Percentiles rank a stretch among this genome's conserved stretches.
Evolutionary conservation across 306 rosid species (phyloP).

Genomic region (Cucurbita pepo): DNA sequence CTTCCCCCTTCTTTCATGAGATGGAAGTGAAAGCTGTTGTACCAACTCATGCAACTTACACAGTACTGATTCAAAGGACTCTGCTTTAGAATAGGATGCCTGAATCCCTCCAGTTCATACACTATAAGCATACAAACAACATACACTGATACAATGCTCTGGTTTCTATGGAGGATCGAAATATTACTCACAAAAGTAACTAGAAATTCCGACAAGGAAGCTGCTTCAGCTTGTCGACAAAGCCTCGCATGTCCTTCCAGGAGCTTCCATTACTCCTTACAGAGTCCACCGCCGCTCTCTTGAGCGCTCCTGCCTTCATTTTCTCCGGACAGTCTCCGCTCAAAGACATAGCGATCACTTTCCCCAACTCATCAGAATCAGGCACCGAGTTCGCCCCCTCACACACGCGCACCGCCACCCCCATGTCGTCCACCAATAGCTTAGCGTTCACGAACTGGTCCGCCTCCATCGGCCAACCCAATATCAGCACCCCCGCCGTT

Average conservation of each 20-base stretch:
- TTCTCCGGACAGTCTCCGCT: slow-evolving; percentile 10
- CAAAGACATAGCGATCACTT: slow-evolving; percentile 9
- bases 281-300: slow-evolving; percentile 19
- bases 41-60: no score
- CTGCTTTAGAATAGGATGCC: no score
- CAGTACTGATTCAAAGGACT: no score
- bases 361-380: slow-evolving; percentile 26
- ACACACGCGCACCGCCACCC: slow-evolving; percentile 27
- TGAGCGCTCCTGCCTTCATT: slow-evolving; percentile 13
- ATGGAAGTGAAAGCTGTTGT: no score
- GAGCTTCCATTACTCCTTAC: slow-evolving; percentile 27
- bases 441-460: slow-evolving; percentile 44
- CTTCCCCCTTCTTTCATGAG: no score
- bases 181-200: not conserved
- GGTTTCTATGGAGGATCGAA: no score
- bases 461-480: slow-evolving; percentile 88
- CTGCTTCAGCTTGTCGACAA: slow-evolving; percentile 16
- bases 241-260: slow-evolving; percentile 16
- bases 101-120: no score
- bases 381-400: slow-evolving; percentile 39
- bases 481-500: slow-evolving; percentile 23
- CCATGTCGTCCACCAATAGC: slow-evolving; percentile 39
- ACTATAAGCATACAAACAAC: no score
- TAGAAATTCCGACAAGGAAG: not conserved
- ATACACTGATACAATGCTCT: not conserved